Base-by-base conservation (phyloP, 352 stramenopile genomes). In the Phytophthora multivora region DNA sequence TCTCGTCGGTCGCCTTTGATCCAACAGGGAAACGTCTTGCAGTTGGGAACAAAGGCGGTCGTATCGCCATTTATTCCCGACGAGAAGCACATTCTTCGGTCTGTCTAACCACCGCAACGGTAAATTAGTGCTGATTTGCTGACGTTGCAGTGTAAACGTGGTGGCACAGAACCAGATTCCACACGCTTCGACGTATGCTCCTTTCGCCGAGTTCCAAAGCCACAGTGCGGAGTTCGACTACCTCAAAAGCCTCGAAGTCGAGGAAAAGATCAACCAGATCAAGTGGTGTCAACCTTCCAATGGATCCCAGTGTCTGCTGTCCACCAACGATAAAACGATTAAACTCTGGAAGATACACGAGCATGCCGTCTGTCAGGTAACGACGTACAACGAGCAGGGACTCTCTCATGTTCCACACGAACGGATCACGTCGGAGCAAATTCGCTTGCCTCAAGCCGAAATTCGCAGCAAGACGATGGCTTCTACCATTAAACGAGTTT, bases 321-420 rank as follows among this genome's bases (percentile, higher is more conserved):
- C 89, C 12, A 98, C 96, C n/a, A 99, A 99, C 73, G 95, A 99
- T 80, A 99, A 99, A 77, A 99, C 96, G 25, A 97, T 99, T 65
- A 99, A 99, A 73, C 75, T 99, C 16, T 99, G 96, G 96, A 97
- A 97, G 49, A 65, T 98, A 25, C 74, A 89, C 60, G 83, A 93
- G 66, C 83, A 83, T 42, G 86, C 81, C 19, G 83, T 95, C 26
- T 73, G 74, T 46, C 79, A 90, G 43, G 72, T 93, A 43, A 90
- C 83, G 39, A 80, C 88, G 63, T 93, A 82, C 74, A 89, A 89
- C 67, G 64, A 77, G 43, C 72, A 80, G 46, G 59, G 54, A 1
- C 47, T 80, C 12, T 51, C 67, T 11, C 59, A 75, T 30, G 51
- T 73, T 13, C 60, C 59, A 16, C 59, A 56, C 18, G 21, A 38